phyloP scores from a whole-genome alignment of 805 yeast species.

The Lipomyces orientalis region DNA sequence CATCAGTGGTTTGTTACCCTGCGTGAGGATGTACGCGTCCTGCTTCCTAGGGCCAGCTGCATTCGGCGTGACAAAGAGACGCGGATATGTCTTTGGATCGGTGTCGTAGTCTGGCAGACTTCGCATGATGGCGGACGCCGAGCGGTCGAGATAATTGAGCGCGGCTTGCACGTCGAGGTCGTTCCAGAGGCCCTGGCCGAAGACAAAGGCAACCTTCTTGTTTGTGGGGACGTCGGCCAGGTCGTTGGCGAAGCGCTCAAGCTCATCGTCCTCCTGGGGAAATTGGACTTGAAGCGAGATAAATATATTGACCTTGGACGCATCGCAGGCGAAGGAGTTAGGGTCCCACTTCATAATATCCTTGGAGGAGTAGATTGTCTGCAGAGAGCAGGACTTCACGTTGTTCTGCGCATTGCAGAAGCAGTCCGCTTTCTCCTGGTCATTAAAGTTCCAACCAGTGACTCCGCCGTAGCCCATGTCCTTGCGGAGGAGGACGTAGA shows the following conservation, averaged over 20 bases:
- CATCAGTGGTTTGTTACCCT: conserved; percentile 38
- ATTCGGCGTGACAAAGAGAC: conserved; percentile 34
- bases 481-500: conserved; percentile 32
- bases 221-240: conserved; percentile 24
- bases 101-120: conserved; percentile 19
- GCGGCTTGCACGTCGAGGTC: conserved; percentile 37
- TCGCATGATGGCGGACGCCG: conserved; percentile 26
- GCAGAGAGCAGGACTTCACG: conserved; percentile 35
- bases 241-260: conserved; percentile 26
- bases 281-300: conserved; percentile 33
- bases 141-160: conserved; percentile 31
- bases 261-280: conserved; percentile 35
- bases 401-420: conserved; percentile 38
- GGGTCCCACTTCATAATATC: conserved; percentile 36
- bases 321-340: conserved; percentile 35
- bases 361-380: conserved; percentile 30
- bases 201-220: conserved; percentile 32
- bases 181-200: conserved; percentile 38
- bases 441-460: conserved; percentile 36
- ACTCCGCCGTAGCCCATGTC: conserved; percentile 38
- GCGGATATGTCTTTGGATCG: conserved; percentile 25
- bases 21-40: conserved; percentile 34
- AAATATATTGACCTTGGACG: conserved; percentile 31
- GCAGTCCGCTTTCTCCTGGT: conserved; percentile 36
- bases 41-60: conserved; percentile 35